phyloP scores from a whole-genome alignment of 176 grass and related monocot species.

The Eleusine coracana region DNA sequence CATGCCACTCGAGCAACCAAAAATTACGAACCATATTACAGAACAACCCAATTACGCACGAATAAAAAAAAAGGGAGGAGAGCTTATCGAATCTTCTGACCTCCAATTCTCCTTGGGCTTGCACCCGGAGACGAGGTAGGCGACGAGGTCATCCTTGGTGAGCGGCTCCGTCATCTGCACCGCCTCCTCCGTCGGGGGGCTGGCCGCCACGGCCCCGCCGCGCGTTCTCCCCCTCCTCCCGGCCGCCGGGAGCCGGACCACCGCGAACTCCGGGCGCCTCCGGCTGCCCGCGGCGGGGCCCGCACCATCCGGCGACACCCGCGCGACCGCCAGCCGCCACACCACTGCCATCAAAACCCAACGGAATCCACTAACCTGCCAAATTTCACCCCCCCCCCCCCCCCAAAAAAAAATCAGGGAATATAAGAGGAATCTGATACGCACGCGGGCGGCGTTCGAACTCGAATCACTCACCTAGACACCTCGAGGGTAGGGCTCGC shows the following conservation, averaged over 20 bases:
- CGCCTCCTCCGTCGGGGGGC: slow-evolving; percentile 86
- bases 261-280: background rate
- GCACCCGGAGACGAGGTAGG: slow-evolving; percentile 84
- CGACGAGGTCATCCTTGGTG: slow-evolving; percentile 88
- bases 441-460: background rate
- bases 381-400: background rate
- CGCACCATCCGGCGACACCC: slow-evolving; percentile 15
- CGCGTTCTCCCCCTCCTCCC: background rate
- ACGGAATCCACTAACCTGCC: background rate
- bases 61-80: background rate
- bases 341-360: slow-evolving; percentile 49
- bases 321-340: slow-evolving; percentile 51
- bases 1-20: background rate
- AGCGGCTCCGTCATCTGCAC: slow-evolving; percentile 75
- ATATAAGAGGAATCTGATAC: background rate
- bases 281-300: background rate
- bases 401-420: background rate
- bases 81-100: slow-evolving; percentile 30
- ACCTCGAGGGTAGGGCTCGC: background rate
- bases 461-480: background rate
- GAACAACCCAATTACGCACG: background rate
- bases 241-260: background rate
- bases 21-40: background rate
- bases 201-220: slow-evolving; percentile 60
- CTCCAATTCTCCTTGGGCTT: slow-evolving; percentile 90